Evolutionary conservation across 495 filamentous ascomycete genomes (phyloP), one percentile per base, ranked within the genome.

Genomic region (Letharia lupina): DNA sequence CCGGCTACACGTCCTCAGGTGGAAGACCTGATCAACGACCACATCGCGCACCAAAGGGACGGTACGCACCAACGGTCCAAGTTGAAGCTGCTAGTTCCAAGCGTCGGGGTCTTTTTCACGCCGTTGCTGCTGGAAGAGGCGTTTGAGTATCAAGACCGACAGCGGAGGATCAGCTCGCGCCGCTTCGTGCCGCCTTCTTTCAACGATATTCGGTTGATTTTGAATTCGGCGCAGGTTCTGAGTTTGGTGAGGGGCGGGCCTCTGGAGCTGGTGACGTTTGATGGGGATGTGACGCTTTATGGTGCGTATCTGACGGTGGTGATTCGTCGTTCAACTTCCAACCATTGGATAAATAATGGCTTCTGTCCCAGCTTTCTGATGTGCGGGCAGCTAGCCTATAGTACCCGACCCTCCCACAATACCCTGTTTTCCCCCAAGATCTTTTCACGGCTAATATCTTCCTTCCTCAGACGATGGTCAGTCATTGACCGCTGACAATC

Each of bases 251-350:
- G 81, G 48, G 80, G 81, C 56, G 83, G 86, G n/a, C 81, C 82
- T 2, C 73, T 95, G 11, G 82, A 92, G 68, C 85, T 98, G 5
- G 86, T 96, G 59, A 98, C 94, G 18, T 98, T 98, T 71, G 94
- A 98, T 74, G 95, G 95, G 73, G 95, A 98, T 71, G 91, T 98
- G 16, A 98, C 95, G 9, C 84, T 98, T 47, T 98, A 98, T 75
- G 91, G 31, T 56, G 35, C 2, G 52, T 18, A 13, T 15, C 4
- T 52, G n/a, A 15, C n/a, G 7, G 48, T 52, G 9, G 4, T 52
- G 0, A 12, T 52, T 52, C 23, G 16, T 47, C 23, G 23, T 28
- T 28, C 23, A 1, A 20, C 1, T 47, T 20, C 18, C 18, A 47
- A 20, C 20, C 44, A 42, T 47, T 44, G 41, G 6, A 2, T 5